phyloP scores from a whole-genome alignment of 1,284 basidiomycete genomes.

The Trichosporon sp. region DNA sequence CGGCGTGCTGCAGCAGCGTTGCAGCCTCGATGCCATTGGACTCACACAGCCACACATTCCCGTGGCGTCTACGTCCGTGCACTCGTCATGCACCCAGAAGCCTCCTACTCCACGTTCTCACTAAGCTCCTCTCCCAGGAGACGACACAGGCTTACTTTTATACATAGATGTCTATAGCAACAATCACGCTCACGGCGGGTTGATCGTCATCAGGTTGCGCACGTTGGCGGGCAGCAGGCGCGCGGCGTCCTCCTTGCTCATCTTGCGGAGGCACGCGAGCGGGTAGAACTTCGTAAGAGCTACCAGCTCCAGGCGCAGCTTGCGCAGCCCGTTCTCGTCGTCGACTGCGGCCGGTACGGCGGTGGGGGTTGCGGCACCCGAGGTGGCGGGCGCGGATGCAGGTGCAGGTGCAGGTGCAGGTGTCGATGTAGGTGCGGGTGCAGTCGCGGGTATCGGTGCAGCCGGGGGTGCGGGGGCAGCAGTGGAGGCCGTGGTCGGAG shows the following conservation, averaged over 20 bases:
- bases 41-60: not conserved
- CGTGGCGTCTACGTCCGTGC: not conserved
- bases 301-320: slow-evolving; percentile 41
- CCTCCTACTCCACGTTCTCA: too few relatives aligned
- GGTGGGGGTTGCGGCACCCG: not conserved
- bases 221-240: slow-evolving; percentile 39
- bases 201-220: slow-evolving; percentile 34
- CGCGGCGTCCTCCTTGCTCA: slow-evolving; percentile 35
- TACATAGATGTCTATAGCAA: not conserved
- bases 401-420: not conserved
- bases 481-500: not conserved
- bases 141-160: not conserved
- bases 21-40: not conserved
- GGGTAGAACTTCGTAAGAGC: slow-evolving; percentile 46
- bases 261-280: slow-evolving; percentile 40
- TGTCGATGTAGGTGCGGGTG: not conserved
- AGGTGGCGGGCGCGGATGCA: not conserved
- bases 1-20: not conserved
- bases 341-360: not conserved
- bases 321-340: slow-evolving; percentile 21
- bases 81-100: too few relatives aligned
- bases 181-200: not conserved
- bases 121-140: too few relatives aligned
- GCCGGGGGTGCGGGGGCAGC: not conserved
- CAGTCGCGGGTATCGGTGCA: not conserved